Percentiles rank a stretch among this genome's conserved stretches.
phyloP scores from a whole-genome alignment of 352 stramenopile species.

The Vaucheria bursata region DNA sequence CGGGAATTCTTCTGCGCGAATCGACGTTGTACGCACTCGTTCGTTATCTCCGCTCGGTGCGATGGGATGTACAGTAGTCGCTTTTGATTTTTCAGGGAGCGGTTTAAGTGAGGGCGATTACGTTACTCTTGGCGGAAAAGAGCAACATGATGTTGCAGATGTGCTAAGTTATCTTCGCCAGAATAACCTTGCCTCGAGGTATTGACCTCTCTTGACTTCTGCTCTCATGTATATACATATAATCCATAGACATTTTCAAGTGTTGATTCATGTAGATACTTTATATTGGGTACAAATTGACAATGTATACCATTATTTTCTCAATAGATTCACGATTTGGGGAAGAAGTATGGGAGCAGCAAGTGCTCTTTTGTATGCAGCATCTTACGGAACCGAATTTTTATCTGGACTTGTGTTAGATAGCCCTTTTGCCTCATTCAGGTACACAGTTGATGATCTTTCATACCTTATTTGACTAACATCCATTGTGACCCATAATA shows the following conservation, averaged over 20 bases:
- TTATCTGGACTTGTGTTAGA: conserved; percentile 36
- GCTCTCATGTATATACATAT: too few species aligned
- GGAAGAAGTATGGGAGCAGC: conserved; percentile 94
- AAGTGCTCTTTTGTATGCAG: conserved; percentile 88
- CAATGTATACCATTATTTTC: not conserved
- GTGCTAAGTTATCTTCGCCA: conserved; percentile 31
- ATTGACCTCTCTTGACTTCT: too few species aligned
- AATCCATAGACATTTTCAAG: too few species aligned
- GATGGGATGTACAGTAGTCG: conserved; percentile 81
- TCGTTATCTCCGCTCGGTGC: conserved; percentile 22
- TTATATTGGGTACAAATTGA: not conserved
- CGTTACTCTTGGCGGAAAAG: conserved; percentile 70
- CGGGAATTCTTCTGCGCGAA: conserved; percentile 34
- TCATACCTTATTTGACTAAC: too few species aligned
- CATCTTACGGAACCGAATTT: conserved; percentile 73
- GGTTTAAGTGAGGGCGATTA: conserved; percentile 91
- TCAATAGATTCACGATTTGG: conserved; percentile 70
- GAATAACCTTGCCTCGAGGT: conserved; percentile 1
- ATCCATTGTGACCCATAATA: too few species aligned
- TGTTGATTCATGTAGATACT: not conserved
- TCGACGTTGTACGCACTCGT: conserved; percentile 37
- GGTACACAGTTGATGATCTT: not conserved
- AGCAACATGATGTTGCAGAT: conserved; percentile 45
- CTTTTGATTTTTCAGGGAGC: conserved; percentile 92
- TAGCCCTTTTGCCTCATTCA: conserved; percentile 38